Evolutionary conservation across 1,284 basidiomycete genomes (phyloP).

Genomic region (Sanguinoderma infundibulare): DNA sequence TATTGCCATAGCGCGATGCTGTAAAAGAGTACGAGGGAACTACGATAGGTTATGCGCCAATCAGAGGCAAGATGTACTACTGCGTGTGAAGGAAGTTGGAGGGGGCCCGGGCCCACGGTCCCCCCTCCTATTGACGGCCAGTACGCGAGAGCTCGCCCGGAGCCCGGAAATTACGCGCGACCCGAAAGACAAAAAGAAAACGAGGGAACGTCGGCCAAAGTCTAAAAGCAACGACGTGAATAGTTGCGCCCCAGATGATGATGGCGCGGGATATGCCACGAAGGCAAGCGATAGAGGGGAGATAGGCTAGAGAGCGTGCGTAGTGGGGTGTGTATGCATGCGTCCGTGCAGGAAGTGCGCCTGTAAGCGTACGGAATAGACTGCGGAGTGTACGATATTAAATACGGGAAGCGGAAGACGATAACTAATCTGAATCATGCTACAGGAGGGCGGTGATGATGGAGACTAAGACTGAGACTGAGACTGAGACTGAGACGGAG

Average conservation of each 20-base stretch:
- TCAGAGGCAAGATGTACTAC: neutral
- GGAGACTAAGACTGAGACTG: neutral
- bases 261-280: neutral
- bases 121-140: too few species aligned
- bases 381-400: neutral
- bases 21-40: neutral
- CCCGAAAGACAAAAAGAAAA: neutral
- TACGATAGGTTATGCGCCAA: neutral
- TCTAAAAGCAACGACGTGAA: neutral
- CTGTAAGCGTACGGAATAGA: neutral
- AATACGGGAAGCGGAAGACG: neutral
- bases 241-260: neutral
- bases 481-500: neutral
- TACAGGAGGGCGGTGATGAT: neutral
- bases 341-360: neutral
- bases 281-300: neutral
- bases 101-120: too few species aligned
- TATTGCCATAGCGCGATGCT: neutral
- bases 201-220: neutral
- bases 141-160: neutral
- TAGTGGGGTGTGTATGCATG: neutral
- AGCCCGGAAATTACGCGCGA: neutral
- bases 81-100: neutral
- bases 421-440: neutral
- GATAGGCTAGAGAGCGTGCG: neutral